Conservation (phyloP, 805 yeast genomes). For the Ogataea siamensis region DNA sequence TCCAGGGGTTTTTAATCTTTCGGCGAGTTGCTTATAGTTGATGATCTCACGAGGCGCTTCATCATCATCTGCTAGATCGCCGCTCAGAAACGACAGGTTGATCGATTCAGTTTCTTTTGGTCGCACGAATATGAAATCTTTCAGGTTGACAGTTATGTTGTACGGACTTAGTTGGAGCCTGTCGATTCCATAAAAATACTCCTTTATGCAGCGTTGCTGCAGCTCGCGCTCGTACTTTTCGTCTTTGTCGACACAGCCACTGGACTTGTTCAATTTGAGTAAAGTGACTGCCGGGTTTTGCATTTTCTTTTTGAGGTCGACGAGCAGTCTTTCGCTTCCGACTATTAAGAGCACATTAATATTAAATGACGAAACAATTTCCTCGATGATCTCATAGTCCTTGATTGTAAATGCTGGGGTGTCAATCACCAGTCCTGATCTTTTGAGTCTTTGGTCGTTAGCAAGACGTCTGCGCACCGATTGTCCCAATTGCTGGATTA, state of each 20-base stretch:
- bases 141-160: conserved; percentile 69
- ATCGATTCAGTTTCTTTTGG: conserved; percentile 39
- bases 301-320: conserved; percentile 58
- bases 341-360: conserved; percentile 61
- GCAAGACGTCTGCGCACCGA: conserved; percentile 43
- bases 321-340: conserved; percentile 70
- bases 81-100: conserved; percentile 27
- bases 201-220: conserved; percentile 77
- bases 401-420: conserved; percentile 62
- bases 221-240: conserved; percentile 63
- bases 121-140: conserved; percentile 59
- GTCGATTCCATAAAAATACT: conserved; percentile 83
- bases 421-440: conserved; percentile 67
- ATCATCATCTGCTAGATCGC: conserved; percentile 28
- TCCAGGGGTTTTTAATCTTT: conserved; percentile 40
- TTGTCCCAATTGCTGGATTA: conserved; percentile 41
- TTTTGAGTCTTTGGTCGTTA: conserved; percentile 44
- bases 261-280: conserved; percentile 65
- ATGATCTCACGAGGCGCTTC: conserved; percentile 11
- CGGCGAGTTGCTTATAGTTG: conserved; percentile 22
- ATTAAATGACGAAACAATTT: conserved; percentile 56
- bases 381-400: conserved; percentile 51
- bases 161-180: conserved; percentile 76
- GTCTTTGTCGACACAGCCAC: conserved; percentile 75
- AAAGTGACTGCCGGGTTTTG: conserved; percentile 39